Base-by-base conservation (phyloP, 2,329 filamentous ascomycete genomes). In the Talaromyces piceae region DNA sequence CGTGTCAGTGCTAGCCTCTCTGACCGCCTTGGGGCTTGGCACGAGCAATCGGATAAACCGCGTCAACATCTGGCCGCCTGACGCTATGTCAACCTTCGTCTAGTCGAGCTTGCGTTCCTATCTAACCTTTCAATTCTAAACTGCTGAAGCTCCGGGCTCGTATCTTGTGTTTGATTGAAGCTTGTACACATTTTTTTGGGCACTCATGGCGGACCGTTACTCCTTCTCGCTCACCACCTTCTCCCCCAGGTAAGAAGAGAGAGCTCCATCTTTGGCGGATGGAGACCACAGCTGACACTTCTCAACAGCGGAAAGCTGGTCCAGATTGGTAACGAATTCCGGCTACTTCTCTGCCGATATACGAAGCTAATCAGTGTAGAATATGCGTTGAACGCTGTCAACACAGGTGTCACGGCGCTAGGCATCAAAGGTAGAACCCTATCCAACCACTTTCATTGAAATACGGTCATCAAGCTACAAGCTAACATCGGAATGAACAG, bases 201-300 rank as follows among this genome's bases (percentile, higher is more conserved):
- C 57, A 66, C 77, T 59, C 69, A 98, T 98, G 91, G 91, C 93
- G 67, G 93, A 98, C 75, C 82, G 93, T 78, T 98, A 98, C 76
- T 96, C 91, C 51, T 98, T 98, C 84, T 98, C 93, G 54, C 82
- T 98, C 70, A 98, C 93, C 58, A 98, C 93, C 59, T 98, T 98
- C 85, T 97, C 93, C 67, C 93, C 93, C 72, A 98, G 91, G 93
- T 94, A 84, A 74, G n/a, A n/a, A n/a, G n/a, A n/a, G n/a, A n/a
- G 83, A 67, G 59, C 60, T 61, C 56, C 58, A 55, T 28, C 52
- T 46, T 43, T 51, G 43, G 25, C 33, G 39, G 49, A 52, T 31
- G 25, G 54, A 52, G 49, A 45, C 11, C 44, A 51, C 56, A 65
- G 70, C 76, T 81, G 72, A 82, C 69, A 61, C 54, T 56, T 45